Evolutionary conservation across 306 rosid species (phyloP).

Genomic region (Fagus sylvatica): DNA sequence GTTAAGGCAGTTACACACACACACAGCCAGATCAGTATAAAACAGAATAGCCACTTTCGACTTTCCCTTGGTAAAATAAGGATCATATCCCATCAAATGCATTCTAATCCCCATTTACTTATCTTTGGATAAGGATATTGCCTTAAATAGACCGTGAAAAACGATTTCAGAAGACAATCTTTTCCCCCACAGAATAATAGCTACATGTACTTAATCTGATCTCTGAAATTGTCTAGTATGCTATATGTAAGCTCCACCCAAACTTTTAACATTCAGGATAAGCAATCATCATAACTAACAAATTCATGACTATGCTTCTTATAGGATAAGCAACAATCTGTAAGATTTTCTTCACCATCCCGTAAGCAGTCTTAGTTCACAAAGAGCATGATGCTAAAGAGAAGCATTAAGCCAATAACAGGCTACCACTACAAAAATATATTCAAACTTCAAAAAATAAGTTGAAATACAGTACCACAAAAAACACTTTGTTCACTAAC

Average conservation of each 20-base stretch:
- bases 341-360: neutral
- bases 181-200: neutral
- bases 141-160: neutral
- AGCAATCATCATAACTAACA: neutral
- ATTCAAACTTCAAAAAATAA: neutral
- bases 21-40: neutral
- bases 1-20: neutral
- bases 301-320: neutral
- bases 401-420: neutral
- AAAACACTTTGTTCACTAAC: neutral
- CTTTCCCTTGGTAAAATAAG: neutral
- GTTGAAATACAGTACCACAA: too few relatives aligned
- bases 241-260: too few relatives aligned
- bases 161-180: neutral
- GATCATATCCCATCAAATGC: neutral
- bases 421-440: neutral
- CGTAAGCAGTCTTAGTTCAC: neutral
- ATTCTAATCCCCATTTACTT: neutral
- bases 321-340: neutral
- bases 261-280: neutral
- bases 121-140: conserved; percentile 4
- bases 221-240: too few relatives aligned
- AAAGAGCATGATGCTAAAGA: neutral
- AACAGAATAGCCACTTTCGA: neutral
- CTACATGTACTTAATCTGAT: too few relatives aligned